Conservation (phyloP, 2,329 filamentous ascomycete species). For the Aspergillus puulaauensis region DNA sequence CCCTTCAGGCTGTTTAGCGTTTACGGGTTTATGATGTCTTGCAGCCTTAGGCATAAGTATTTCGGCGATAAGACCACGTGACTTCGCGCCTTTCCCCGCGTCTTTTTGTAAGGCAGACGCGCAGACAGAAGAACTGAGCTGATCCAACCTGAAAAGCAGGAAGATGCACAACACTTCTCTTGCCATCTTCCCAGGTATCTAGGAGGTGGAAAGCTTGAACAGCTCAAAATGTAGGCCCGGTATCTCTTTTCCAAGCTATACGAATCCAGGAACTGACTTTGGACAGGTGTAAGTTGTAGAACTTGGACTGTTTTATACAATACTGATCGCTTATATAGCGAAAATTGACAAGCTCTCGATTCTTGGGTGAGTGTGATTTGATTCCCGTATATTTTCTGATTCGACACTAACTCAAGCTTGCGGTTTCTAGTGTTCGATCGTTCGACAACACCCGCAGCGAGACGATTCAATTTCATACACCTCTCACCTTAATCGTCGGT, state of each 20-base stretch:
- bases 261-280: constrained; percentile 6
- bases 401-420: constrained; percentile 7
- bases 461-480: constrained; percentile 83
- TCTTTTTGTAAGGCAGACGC: constrained; percentile 13
- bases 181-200: background rate
- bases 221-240: constrained; percentile 10
- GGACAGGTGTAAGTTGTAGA: constrained; percentile 33
- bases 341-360: constrained; percentile 90
- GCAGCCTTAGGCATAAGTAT: too few species aligned
- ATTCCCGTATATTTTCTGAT: background rate
- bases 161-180: background rate
- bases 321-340: constrained; percentile 49
- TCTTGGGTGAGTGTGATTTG: constrained; percentile 55
- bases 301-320: background rate
- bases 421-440: constrained; percentile 66
- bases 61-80: constrained; percentile 1
- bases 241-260: background rate
- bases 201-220: background rate
- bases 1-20: too few species aligned
- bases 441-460: constrained; percentile 76
- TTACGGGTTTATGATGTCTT: too few species aligned
- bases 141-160: background rate
- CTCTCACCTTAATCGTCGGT: constrained; percentile 92
- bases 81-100: constrained; percentile 19
- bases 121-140: constrained; percentile 13